Evolutionary conservation across 176 grass and related monocot genomes (phyloP), one percentile per base, ranked within the genome.

Genomic region (Alloteropsis semialata): DNA sequence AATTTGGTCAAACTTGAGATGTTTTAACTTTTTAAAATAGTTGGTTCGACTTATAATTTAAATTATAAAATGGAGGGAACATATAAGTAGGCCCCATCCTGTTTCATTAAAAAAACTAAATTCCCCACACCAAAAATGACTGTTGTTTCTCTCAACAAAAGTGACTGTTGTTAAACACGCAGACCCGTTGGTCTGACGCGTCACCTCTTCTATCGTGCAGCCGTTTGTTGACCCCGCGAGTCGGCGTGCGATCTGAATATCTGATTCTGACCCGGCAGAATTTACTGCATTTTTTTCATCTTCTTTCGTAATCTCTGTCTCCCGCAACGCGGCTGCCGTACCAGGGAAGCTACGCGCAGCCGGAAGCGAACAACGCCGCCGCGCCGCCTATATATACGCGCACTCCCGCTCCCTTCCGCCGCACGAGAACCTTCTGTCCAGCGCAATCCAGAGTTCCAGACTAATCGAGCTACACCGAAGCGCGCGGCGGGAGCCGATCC

Each of bases 291-390:
- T 57, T 13, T 25, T 51, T 41, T 45, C n/a, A 29, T 13, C 69
- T 13, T 6, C n/a, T 69, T 69, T 45, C 14, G 2, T 45, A 16
- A 27, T 17, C 14, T 3, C 1, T 25, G 32, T 11, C 4, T 27
- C 13, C 72, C 76, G 1, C 43, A 18, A 10, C 67, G 45, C 67
- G 18, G 76, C 59, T 24, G 60, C 60, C 82, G 18, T 81, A 28
- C 77, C 34, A 17, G 25, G 19, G 77, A 80, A 85, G 87, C 82
- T 71, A 77, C 11, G 21, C 57, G 74, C 63, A 58, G 46, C 29
- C 18, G 29, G 15, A 46, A 62, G 45, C 24, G 44, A 44, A 24
- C 65, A 28, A 18, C 8, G 50, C 50, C 49, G 50, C n/a, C 69
- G 17, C 60, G 12, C 9, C 69, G 54, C 32, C 71, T 81, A 85